Conservation (phyloP, 1,139 yeast genomes). For the Blastobotrys capitulatus region DNA sequence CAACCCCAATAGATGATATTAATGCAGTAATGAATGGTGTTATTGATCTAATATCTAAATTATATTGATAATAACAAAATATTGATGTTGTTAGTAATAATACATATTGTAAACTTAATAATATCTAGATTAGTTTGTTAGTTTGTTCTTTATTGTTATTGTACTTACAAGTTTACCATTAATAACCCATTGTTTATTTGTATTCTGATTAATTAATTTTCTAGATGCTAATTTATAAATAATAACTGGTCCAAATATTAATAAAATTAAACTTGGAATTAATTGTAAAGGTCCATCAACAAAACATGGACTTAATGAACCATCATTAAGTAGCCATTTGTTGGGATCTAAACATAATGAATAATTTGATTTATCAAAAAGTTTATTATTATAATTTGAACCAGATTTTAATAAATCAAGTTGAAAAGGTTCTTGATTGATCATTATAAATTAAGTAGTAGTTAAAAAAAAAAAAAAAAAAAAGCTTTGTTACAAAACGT, state of each 20-base stretch:
- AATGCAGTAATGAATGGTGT: conserved; percentile 9
- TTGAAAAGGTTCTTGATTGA: no score
- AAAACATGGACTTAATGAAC: conserved; percentile 76
- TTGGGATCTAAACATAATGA: conserved; percentile 1
- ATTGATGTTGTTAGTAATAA: not conserved
- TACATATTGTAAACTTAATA: conserved; percentile 1
- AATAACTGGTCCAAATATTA: conserved; percentile 47
- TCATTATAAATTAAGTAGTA: no score
- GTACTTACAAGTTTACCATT: conserved; percentile 37
- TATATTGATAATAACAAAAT: not conserved
- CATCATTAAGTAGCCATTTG: conserved; percentile 37
- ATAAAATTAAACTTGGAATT: conserved; percentile 44
- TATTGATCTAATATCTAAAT: conserved; percentile 26
- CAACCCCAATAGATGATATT: conserved; percentile 1
- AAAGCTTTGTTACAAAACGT: no score
- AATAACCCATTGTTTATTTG: conserved; percentile 30
- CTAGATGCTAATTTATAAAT: conserved; percentile 22
- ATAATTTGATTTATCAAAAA: no score
- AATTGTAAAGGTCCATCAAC: conserved; percentile 60
- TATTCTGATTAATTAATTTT: not conserved
- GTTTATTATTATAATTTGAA: no score
- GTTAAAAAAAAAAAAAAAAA: no score
- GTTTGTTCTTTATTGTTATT: not conserved
- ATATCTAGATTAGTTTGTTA: not conserved
- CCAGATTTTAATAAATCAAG: no score